Base-by-base conservation (phyloP, 1,139 yeast genomes). In the Nakaseomyces delphensis region DNA sequence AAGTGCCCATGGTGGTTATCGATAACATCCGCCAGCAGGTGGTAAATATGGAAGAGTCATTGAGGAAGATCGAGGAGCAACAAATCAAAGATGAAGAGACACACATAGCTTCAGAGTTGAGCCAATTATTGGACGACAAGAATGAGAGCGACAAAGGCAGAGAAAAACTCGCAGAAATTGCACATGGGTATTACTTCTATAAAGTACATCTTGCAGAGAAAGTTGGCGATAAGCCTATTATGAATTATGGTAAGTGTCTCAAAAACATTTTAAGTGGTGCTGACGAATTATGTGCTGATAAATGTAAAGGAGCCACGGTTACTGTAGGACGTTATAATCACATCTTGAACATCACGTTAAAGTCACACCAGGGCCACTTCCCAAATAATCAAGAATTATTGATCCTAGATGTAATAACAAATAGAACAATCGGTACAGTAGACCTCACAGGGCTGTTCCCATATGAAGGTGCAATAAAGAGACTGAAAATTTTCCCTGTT, bases 181-280 rank as follows among this genome's bases (percentile, higher is more conserved):
- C 41, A 18, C 40, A 35, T 20, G 41, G 43, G 4, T 43, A 41
- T 35, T 45, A 46, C 32, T 48, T 45, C 33, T 48, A 48, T 37
- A 42, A 47, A 25, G 40, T 39, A 16, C 48, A 49, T 47, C 25
- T 51, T 25, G 31, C 37, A 11, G 39, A 50, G 45, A 28, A 33
- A 27, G 13, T 40, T 36, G 24, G 23, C 50, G 11, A 46, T 44
- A 15, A 38, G 31, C 36, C 27, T 37, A 16, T 28, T 45, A 25
- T 32, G 46, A 39, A 28, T 42, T 40, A 27, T 42, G 36, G 19
- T 28, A 40, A 39, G 33, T 40, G 32, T 19, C 23, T 31, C 18
- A 31, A 31, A 11, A 31, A 13, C 23, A 11, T 31, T 13, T 3
- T 31, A 7, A 1, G 23, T 2, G 35, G 13, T 16, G 13, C 11